Evolutionary conservation across 352 stramenopile species (phyloP).

Genomic region (Phytophthora multivora): DNA sequence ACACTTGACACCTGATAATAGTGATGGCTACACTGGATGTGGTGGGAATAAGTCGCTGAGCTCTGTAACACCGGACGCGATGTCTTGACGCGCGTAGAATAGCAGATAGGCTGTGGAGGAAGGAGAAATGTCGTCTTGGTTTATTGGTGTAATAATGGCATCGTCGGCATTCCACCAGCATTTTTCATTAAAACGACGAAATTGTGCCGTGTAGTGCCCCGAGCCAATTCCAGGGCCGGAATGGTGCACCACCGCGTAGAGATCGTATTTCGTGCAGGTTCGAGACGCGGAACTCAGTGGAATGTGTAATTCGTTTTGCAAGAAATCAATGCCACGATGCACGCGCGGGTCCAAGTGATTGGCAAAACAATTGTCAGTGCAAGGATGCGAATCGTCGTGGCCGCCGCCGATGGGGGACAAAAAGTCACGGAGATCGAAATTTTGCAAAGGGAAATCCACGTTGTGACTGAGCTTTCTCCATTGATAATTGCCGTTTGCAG

Average conservation of each 20-base stretch:
- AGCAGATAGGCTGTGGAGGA: conserved; percentile 70
- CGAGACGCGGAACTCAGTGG: conserved; percentile 48
- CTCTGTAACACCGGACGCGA: conserved; percentile 30
- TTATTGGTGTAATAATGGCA: conserved; percentile 39
- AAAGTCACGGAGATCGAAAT: conserved; percentile 76
- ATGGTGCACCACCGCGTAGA: conserved; percentile 97
- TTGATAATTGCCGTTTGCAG: conserved; percentile 38
- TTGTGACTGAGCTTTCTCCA: conserved; percentile 85
- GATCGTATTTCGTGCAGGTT: conserved; percentile 74
- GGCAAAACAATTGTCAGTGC: conserved; percentile 5
- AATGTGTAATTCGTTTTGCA: conserved; percentile 46
- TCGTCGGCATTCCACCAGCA: conserved; percentile 96
- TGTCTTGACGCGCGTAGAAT: conserved; percentile 70
- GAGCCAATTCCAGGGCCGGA: conserved; percentile 86
- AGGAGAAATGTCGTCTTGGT: conserved; percentile 34
- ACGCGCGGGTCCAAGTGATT: conserved; percentile 28
- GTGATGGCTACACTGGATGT: conserved; percentile 17
- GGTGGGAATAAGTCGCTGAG: conserved; percentile 39
- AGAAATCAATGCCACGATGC: conserved; percentile 31
- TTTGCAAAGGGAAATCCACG: conserved; percentile 92
- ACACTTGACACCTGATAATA: not conserved
- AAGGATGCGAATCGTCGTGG: conserved; percentile 15
- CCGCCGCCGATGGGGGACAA: conserved; percentile 24
- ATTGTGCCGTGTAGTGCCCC: conserved; percentile 92
- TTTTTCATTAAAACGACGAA: conserved; percentile 36